Base-by-base conservation (phyloP, 2,329 filamentous ascomycete species). In the Macrophomina pseudophaseolina region DNA sequence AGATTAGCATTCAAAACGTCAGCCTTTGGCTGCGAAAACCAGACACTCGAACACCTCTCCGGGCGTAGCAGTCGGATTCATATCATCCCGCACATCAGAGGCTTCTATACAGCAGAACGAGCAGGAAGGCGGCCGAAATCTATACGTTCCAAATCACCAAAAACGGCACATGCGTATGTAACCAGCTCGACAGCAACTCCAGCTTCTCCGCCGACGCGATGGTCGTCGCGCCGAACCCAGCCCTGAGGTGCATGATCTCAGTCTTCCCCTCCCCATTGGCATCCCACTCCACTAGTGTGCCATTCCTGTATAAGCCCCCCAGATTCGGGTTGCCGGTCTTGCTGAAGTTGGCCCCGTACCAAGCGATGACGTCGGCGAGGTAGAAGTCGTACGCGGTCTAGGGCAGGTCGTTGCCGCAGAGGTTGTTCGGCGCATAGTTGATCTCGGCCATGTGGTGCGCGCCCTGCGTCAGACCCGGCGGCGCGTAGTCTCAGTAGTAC, bases 371-470 rank as follows among this genome's bases (percentile, higher is more conserved):
- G 16, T 73, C 70, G 40, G 71, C 71, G 49, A 78, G 72, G 60
- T 71, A 68, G 52, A 71, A 77, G 66, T 78, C 76, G 28, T 75
- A 72, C 1, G 72, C 70, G 35, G 74, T 71, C 66, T 69, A 76
- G 5, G 67, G 68, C 5, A 72, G 70, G 32, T 75, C 78, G 8
- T 51, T 69, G 4, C 14, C 52, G 65, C 79, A 80, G 11, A 80
- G 70, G 16, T 74, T 73, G 64, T 79, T 78, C 30, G 79, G 69
- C 1, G 72, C 74, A 60, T 80, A 80, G 67, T 74, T 76, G 66
- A 81, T 78, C 71, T 80, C 79, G 2, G 74, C 75, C 71, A 74
- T 71, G 63, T 80, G 78, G 69, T 72, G 76, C 7, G 79, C 78
- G 8, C 79, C 79, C 66, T 70, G 69, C 58, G 56, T 33, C 64